A percentile compares a stretch with the other conserved stretches of the same genome.
Conservation (phyloP, 306 rosid genomes). For the Lathyrus tuberosus region DNA sequence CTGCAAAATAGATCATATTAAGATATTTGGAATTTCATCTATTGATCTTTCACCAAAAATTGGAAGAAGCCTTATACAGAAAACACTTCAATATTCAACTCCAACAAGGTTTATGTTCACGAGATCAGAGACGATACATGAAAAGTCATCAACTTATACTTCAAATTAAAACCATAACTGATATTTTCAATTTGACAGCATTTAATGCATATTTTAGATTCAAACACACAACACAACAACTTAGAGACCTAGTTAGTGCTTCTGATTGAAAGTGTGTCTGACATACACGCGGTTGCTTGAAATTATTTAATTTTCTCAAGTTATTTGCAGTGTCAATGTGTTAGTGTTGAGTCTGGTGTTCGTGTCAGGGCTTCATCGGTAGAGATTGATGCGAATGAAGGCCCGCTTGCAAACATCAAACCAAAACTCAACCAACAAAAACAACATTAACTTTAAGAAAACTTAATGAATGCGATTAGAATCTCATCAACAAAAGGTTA, state of each 20-base stretch:
- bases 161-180: background rate
- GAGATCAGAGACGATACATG: background rate
- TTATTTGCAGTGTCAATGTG: background rate
- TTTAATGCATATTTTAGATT: background rate
- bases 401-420: background rate
- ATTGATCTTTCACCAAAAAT: constrained; percentile 24
- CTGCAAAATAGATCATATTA: constrained; percentile 45
- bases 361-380: background rate
- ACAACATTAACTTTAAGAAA: background rate
- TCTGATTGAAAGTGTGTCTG: background rate
- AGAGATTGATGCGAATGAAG: constrained; percentile 7
- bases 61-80: background rate
- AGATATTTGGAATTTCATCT: constrained; percentile 1
- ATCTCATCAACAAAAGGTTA: background rate
- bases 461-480: background rate
- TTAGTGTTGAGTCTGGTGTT: background rate
- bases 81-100: constrained; percentile 14
- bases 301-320: no score
- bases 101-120: constrained; percentile 12
- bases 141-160: background rate
- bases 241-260: background rate
- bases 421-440: constrained; percentile 22
- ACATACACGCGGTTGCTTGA: background rate
- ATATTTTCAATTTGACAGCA: background rate
- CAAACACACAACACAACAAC: background rate